Conservation (phyloP, 495 filamentous ascomycete species). For the Talaromyces borbonicus region DNA sequence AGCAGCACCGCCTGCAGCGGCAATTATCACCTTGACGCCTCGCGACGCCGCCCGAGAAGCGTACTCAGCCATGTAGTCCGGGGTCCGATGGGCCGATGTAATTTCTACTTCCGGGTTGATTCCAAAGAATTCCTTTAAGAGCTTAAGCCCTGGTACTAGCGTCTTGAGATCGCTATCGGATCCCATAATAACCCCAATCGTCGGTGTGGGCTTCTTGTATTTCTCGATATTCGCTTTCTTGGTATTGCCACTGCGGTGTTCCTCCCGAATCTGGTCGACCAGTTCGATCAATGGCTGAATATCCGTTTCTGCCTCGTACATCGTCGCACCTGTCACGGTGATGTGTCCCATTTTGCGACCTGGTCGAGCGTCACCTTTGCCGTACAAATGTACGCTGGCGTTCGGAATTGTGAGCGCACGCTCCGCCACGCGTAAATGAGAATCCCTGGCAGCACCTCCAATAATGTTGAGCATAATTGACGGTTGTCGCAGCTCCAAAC, state of each 20-base stretch:
- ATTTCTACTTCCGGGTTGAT: slow-evolving; percentile 73
- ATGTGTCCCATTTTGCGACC: slow-evolving; percentile 95
- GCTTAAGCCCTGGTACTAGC: slow-evolving; percentile 63
- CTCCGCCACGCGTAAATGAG: slow-evolving; percentile 58
- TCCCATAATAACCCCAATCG: slow-evolving; percentile 86
- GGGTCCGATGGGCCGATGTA: slow-evolving; percentile 90
- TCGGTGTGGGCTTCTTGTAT: slow-evolving; percentile 42
- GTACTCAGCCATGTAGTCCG: slow-evolving; percentile 69
- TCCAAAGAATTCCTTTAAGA: slow-evolving; percentile 59
- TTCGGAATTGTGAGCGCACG: slow-evolving; percentile 51
- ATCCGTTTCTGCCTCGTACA: slow-evolving; percentile 61
- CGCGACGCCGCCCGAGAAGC: slow-evolving; percentile 55
- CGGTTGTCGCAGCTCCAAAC: slow-evolving; percentile 48
- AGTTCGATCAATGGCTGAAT: slow-evolving; percentile 56
- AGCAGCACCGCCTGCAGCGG: slow-evolving; percentile 86
- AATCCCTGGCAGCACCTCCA: slow-evolving; percentile 58
- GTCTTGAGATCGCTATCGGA: slow-evolving; percentile 87
- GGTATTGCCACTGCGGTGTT: slow-evolving; percentile 39
- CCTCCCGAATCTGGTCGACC: slow-evolving; percentile 54
- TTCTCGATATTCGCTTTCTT: slow-evolving; percentile 20
- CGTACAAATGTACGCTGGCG: slow-evolving; percentile 77
- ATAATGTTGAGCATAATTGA: slow-evolving; percentile 97
- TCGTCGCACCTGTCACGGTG: slow-evolving; percentile 59
- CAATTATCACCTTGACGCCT: slow-evolving; percentile 85
- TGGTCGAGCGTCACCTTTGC: slow-evolving; percentile 72